phyloP scores from a whole-genome alignment of 106 monocot species.

The Posidonia australis region DNA sequence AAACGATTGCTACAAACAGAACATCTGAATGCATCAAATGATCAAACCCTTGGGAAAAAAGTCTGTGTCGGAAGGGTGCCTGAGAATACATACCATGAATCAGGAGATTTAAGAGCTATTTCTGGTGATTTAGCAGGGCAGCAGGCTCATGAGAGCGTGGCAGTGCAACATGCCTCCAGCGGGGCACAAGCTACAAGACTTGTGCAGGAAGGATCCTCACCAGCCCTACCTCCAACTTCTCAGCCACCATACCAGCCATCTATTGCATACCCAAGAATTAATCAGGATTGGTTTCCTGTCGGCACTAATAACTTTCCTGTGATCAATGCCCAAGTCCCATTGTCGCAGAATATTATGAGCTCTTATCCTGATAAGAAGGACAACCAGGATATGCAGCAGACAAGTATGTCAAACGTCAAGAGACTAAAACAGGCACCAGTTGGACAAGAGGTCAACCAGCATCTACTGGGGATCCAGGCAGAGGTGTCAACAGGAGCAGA shows the following conservation, averaged over 20 bases:
- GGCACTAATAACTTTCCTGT: constrained; percentile 21
- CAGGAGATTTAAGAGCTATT: constrained; percentile 20
- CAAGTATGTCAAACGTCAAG: constrained; percentile 22
- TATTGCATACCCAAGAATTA: constrained; percentile 20
- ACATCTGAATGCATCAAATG: constrained; percentile 35
- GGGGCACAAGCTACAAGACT: constrained; percentile 18
- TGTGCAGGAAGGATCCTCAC: constrained; percentile 29
- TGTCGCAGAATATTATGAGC: constrained; percentile 34
- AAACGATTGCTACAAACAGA: constrained; percentile 44
- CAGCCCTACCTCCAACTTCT: constrained; percentile 29
- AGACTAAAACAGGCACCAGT: constrained; percentile 35
- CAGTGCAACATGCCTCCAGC: constrained; percentile 19
- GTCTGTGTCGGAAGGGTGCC: constrained; percentile 48
- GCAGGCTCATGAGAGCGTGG: constrained; percentile 21
- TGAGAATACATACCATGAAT: constrained; percentile 22
- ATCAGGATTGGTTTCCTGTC: constrained; percentile 25
- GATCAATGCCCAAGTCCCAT: constrained; percentile 23
- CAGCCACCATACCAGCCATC: constrained; percentile 32
- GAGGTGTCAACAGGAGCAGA: constrained; percentile 39
- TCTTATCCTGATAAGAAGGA: constrained; percentile 54
- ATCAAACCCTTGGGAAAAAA: constrained; percentile 62
- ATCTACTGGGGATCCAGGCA: constrained; percentile 26
- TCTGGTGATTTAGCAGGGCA: constrained; percentile 23
- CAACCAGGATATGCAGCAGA: constrained; percentile 34
- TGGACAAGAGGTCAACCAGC: constrained; percentile 42